Conservation (phyloP, 139 green algal genomes). For the Tetraselmis chui region DNA sequence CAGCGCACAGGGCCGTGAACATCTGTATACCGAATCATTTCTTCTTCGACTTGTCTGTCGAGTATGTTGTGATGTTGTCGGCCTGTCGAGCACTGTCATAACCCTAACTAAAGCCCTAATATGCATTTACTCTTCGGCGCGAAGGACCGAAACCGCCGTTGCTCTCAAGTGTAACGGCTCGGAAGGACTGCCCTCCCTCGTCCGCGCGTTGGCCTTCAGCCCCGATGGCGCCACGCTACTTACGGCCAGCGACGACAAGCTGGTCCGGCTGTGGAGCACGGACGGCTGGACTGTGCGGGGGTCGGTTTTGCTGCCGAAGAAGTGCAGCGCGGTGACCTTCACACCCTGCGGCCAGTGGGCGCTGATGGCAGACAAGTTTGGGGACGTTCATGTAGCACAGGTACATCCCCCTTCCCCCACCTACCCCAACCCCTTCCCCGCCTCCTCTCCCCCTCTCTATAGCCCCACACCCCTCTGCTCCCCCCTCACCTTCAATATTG, state of each 20-base stretch:
- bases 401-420: not conserved
- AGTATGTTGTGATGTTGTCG: no score
- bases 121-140: no score
- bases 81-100: no score
- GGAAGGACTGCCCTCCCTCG: not conserved
- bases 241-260: not conserved
- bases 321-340: not conserved
- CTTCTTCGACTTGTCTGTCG: no score
- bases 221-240: not conserved
- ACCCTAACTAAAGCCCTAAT: no score
- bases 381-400: not conserved
- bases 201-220: not conserved
- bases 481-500: no score
- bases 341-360: not conserved
- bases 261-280: not conserved
- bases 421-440: not conserved
- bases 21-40: not conserved
- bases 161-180: not conserved
- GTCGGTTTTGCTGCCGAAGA: not conserved
- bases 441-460: not conserved
- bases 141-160: not conserved
- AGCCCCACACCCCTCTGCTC: not conserved
- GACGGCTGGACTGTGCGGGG: not conserved
- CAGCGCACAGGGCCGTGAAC: not conserved
- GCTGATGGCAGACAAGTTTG: not conserved